Base-by-base conservation (phyloP, 2,329 filamentous ascomycete genomes). In the Cryphonectria carpinicola region DNA sequence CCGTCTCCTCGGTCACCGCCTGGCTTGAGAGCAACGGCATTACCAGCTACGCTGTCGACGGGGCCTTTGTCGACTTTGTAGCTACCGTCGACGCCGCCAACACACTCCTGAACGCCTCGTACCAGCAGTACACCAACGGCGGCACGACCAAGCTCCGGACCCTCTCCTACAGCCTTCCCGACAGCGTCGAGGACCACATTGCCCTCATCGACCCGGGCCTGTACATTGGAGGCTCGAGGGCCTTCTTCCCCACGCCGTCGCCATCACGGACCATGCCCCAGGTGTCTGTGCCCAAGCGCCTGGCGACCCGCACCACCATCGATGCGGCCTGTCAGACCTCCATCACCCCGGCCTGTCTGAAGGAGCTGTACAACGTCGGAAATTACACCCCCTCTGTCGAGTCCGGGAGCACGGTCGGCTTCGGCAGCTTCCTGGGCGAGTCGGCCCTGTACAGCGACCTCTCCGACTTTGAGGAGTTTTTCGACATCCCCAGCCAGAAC, bases 381-480 rank as follows among this genome's bases (percentile, higher is more conserved):
- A 85, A 86, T 69, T 81, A 81, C 49, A 82, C 80, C 64, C 63
- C 71, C 19, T 69, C 56, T 7, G 64, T 60, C 6, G 32, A 19
- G 17, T 86, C 85, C 75, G 76, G 86, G 19, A 83, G 85, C 74
- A 72, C 85, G 74, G 82, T 81, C 41, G 88, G 92, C 72, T 83
- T 91, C 2, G 79, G 85, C 39, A 75, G 82, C 1, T 93, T 92
- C 76, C 80, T 91, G 63, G 68, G 81, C 17, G 79, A 80, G 28
- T 91, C 86, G 76, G 85, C 86, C 4, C 84, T 87, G 0, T 83
- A 85, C 43, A 81, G 80, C 84, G 83, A 84, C 32, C 77, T 72
- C 14, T 73, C 67, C 52, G 64, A 70, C 14, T 72, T 70, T 61
- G 71, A 73, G 49, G 65, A 69, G 8, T 65, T 68, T 6, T 74